Evolutionary conservation across 805 yeast species (phyloP).

Genomic region (Pichia cabralensis): DNA sequence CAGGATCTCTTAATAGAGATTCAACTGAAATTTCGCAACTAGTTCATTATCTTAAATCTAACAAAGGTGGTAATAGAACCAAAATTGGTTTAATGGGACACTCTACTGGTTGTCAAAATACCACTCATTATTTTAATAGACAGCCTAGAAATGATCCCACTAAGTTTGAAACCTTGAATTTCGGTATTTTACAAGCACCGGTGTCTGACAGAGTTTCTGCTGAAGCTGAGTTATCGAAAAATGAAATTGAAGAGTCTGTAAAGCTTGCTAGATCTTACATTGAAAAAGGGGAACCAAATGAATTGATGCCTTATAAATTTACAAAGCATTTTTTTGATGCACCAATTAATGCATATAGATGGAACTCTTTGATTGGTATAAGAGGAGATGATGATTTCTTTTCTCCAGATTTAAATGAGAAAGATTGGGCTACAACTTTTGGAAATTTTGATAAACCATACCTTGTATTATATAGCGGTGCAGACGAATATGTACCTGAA

Average conservation of each 20-base stretch:
- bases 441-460: constrained; percentile 42
- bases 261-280: constrained; percentile 31
- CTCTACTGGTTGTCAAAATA: constrained; percentile 81
- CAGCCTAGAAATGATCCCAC: constrained; percentile 8
- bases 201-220: constrained; percentile 56
- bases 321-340: constrained; percentile 37
- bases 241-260: constrained; percentile 12
- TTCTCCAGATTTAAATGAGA: constrained; percentile 41
- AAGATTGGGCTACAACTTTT: constrained; percentile 37
- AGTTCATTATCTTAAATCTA: constrained; percentile 43
- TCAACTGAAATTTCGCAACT: constrained; percentile 43
- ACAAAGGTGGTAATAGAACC: constrained; percentile 33
- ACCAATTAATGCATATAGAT: constrained; percentile 62
- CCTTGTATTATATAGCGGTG: constrained; percentile 46
- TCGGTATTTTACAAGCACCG: constrained; percentile 64
- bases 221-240: constrained; percentile 7
- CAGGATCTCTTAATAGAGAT: constrained; percentile 51
- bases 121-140: constrained; percentile 48
- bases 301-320: constrained; percentile 44
- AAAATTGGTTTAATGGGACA: constrained; percentile 67
- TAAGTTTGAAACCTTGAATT: constrained; percentile 30
- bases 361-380: constrained; percentile 46
- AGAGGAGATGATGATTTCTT: constrained; percentile 78
- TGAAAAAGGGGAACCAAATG: constrained; percentile 32
- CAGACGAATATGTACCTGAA: constrained; percentile 56